Conservation (phyloP, 495 filamentous ascomycete genomes). For the Corynascus novoguineensis region DNA sequence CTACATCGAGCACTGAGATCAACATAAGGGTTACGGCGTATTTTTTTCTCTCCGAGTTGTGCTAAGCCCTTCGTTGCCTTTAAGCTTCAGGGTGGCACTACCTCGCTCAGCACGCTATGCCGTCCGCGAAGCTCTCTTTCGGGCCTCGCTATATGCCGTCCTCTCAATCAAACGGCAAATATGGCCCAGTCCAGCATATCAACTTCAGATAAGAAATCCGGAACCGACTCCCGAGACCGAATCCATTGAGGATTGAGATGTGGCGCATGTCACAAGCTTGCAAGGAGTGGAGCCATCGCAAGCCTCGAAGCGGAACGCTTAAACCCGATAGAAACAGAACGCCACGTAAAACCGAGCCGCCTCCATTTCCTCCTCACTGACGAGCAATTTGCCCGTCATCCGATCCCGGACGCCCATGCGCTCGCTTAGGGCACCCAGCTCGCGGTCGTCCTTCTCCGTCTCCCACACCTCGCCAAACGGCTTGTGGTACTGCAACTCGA, state of each 20-base stretch:
- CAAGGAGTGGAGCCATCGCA: no score
- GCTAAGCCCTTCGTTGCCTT: no score
- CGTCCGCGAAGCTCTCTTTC: no score
- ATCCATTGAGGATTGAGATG: no score
- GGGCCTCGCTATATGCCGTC: no score
- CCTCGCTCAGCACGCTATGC: no score
- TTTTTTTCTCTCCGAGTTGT: not conserved
- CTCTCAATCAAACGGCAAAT: no score
- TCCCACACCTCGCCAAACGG: conserved; percentile 86
- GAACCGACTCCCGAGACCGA: no score
- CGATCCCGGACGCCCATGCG: conserved; percentile 86
- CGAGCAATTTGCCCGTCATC: conserved; percentile 57
- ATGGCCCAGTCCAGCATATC: no score
- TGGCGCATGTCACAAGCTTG: no score
- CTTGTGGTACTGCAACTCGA: conserved; percentile 89
- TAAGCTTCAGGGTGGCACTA: no score
- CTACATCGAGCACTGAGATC: not conserved
- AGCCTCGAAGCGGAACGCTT: conserved; percentile 12
- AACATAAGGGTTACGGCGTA: not conserved
- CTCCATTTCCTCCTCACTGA: conserved; percentile 79
- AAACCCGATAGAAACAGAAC: conserved; percentile 93
- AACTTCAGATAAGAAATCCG: no score
- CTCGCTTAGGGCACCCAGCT: conserved; percentile 78
- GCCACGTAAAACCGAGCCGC: conserved; percentile 86
- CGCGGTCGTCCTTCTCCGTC: conserved; percentile 74